phyloP scores from a whole-genome alignment of 441 rosid genomes.

The Jatropha podagrica region DNA sequence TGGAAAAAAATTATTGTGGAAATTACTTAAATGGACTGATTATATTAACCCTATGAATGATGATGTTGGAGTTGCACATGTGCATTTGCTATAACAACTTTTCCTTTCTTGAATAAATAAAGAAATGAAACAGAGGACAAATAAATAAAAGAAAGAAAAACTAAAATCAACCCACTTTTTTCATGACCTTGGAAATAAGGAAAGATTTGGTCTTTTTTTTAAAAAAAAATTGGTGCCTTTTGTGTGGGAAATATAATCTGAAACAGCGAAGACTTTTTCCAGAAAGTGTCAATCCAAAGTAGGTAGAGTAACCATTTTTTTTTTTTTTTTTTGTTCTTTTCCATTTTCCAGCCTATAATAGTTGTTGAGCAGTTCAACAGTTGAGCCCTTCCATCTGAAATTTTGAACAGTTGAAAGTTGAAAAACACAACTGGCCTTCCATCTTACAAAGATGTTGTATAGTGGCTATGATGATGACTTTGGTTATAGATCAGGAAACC shows the following conservation, averaged over 20 bases:
- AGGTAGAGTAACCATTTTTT: constrained; percentile 8
- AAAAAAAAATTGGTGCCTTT: too few relatives aligned
- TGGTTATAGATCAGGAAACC: constrained; percentile 11
- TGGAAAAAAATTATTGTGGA: too few relatives aligned
- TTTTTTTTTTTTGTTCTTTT: background rate
- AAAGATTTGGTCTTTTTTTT: too few relatives aligned
- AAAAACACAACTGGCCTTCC: background rate
- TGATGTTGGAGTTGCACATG: constrained; percentile 1
- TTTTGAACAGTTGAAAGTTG: background rate
- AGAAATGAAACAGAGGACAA: background rate
- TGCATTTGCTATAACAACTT: background rate
- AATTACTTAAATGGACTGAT: too few relatives aligned
- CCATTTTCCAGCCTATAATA: constrained; percentile 15
- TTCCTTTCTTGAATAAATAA: constrained; percentile 5
- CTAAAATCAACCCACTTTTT: background rate
- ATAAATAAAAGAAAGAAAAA: background rate
- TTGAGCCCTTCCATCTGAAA: background rate
- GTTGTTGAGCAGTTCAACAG: constrained; percentile 10
- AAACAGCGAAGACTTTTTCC: too few relatives aligned
- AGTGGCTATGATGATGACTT: constrained; percentile 3
- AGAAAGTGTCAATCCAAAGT: background rate
- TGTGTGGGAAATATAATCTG: background rate
- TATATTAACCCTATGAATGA: background rate
- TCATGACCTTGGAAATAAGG: too few relatives aligned
- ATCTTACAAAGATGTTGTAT: background rate